Evolutionary conservation across 306 rosid genomes (phyloP).

Genomic region (Trifolium dubium): DNA sequence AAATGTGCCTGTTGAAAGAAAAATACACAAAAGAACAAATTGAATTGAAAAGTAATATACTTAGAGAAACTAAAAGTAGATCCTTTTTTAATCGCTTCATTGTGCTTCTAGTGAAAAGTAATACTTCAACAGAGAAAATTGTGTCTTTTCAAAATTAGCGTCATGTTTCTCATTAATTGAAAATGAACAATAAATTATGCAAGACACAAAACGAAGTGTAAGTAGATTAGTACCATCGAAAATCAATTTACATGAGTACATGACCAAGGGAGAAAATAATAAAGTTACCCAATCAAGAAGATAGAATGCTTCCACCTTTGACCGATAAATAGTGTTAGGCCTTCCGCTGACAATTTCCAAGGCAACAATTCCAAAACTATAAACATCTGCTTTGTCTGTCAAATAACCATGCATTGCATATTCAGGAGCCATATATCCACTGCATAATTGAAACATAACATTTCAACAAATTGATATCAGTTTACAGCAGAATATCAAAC

Average conservation of each 20-base stretch:
- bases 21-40: no score
- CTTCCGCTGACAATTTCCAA: slow-evolving; percentile 61
- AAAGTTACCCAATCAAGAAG: slow-evolving; percentile 56
- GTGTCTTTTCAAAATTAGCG: background rate
- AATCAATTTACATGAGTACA: background rate
- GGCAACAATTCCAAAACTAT: slow-evolving; percentile 67
- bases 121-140: background rate
- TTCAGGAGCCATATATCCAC: slow-evolving; percentile 74
- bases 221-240: background rate
- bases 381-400: slow-evolving; percentile 69
- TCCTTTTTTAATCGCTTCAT: background rate
- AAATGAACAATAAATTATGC: background rate
- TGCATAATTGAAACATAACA: background rate
- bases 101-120: background rate
- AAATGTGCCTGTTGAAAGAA: slow-evolving; percentile 30
- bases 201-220: background rate
- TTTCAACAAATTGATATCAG: slow-evolving; percentile 9
- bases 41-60: no score
- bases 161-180: no score
- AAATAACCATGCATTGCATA: slow-evolving; percentile 69
- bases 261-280: background rate
- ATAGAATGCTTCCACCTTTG: slow-evolving; percentile 45
- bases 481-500: background rate
- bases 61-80: no score
- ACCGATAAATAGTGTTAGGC: slow-evolving; percentile 45